Conservation (phyloP, 768 basidiomycete species). For the Lentinula boryana region DNA sequence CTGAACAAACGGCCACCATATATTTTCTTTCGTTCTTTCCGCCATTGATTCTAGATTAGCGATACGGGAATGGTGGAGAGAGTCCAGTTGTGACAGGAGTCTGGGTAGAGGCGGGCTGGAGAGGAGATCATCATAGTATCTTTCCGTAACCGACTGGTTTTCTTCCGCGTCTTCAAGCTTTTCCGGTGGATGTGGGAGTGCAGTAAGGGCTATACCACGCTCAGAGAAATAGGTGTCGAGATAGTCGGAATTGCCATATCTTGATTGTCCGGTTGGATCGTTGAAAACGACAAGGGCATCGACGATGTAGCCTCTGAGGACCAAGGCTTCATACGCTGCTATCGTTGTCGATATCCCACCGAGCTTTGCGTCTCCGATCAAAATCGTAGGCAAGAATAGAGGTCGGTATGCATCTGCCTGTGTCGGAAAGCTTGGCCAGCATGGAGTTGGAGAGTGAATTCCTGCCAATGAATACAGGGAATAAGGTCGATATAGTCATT, state of each 20-base stretch:
- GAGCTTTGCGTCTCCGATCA: slow-evolving; percentile 83
- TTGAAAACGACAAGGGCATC: slow-evolving; percentile 80
- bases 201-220: slow-evolving; percentile 49
- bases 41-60: slow-evolving; percentile 26
- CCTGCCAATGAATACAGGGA: slow-evolving; percentile 36
- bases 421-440: slow-evolving; percentile 47
- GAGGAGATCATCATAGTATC: slow-evolving; percentile 64
- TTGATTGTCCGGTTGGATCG: slow-evolving; percentile 50
- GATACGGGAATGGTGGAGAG: slow-evolving; percentile 60
- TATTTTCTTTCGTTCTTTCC: slow-evolving; percentile 60
- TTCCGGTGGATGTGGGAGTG: slow-evolving; percentile 52
- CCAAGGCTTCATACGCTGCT: slow-evolving; percentile 86
- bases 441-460: slow-evolving; percentile 85
- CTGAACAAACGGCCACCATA: slow-evolving; percentile 99
- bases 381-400: slow-evolving; percentile 79
- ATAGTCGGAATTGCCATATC: slow-evolving; percentile 82
- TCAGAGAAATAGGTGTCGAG: slow-evolving; percentile 74
- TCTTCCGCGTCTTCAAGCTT: slow-evolving; percentile 32
- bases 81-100: slow-evolving; percentile 54
- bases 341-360: slow-evolving; percentile 93
- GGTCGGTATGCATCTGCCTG: slow-evolving; percentile 86
- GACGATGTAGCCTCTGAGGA: slow-evolving; percentile 85
- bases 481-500: too few species aligned
- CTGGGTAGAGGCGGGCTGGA: slow-evolving; percentile 31
- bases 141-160: slow-evolving; percentile 49